Evolutionary conservation across 2,329 filamentous ascomycete genomes (phyloP).

Genomic region (Monosporascus sp.): DNA sequence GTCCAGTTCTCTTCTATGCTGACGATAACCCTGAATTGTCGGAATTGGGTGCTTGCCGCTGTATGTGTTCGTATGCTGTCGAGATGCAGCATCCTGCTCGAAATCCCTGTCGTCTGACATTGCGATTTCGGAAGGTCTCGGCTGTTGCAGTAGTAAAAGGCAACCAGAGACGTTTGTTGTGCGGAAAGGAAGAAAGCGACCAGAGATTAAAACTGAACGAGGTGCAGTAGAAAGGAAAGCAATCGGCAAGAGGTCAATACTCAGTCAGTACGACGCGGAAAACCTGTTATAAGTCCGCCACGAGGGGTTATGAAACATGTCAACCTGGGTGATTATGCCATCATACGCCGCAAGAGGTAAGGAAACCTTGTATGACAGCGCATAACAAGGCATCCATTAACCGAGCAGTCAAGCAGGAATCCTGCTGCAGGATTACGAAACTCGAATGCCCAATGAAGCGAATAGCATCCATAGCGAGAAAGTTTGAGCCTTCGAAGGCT

Average conservation of each 20-base stretch:
- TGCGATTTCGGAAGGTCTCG: neutral
- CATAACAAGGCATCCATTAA: too few species aligned
- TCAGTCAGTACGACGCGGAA: neutral
- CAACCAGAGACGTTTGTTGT: neutral
- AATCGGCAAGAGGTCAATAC: neutral
- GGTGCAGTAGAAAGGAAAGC: neutral
- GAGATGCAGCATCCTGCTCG: slow-evolving; percentile 9
- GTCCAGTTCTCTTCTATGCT: slow-evolving; percentile 41
- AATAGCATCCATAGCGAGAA: too few species aligned
- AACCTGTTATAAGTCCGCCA: neutral
- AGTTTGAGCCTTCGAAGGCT: too few species aligned
- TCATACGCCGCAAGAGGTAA: neutral
- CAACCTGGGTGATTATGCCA: neutral
- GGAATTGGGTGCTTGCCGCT: slow-evolving; percentile 30
- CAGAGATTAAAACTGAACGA: neutral
- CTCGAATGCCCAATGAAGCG: too few species aligned
- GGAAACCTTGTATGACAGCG: neutral
- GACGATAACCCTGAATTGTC: slow-evolving; percentile 43
- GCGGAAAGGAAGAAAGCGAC: neutral
- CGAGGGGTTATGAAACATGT: neutral
- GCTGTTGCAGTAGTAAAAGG: too few species aligned
- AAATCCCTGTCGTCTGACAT: slow-evolving; percentile 15
- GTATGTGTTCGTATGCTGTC: slow-evolving; percentile 16
- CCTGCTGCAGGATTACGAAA: too few species aligned
- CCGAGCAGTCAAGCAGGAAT: too few species aligned